phyloP scores from a whole-genome alignment of 768 basidiomycete species.

The Pulveroboletus sp. region DNA sequence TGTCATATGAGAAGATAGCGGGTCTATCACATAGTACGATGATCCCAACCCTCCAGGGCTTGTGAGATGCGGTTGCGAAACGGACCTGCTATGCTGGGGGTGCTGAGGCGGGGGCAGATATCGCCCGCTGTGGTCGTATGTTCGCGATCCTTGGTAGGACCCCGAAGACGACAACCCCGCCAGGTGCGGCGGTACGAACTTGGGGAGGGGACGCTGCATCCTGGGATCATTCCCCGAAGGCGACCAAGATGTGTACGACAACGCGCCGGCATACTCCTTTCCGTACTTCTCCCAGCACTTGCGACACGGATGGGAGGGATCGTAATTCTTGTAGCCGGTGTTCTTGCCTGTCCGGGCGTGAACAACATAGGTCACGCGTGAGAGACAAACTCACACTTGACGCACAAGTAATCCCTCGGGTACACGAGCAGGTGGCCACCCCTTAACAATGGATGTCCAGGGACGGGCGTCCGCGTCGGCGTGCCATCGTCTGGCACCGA shows the following conservation, averaged over 20 bases:
- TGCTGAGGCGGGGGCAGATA: conserved; percentile 6
- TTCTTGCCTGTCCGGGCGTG: conserved; percentile 52
- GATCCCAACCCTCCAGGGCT: neutral
- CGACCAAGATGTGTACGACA: conserved; percentile 49
- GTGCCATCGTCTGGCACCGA: conserved; percentile 45
- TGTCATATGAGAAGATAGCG: conserved; percentile 10
- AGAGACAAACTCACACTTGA: conserved; percentile 52
- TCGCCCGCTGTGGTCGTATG: neutral
- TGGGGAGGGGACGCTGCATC: conserved; percentile 31
- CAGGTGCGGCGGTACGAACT: conserved; percentile 21
- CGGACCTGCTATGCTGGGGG: conserved; percentile 14
- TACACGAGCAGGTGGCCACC: conserved; percentile 66
- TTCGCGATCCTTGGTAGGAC: neutral
- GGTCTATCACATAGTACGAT: conserved; percentile 28
- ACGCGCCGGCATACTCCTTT: conserved; percentile 55
- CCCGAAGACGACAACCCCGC: neutral
- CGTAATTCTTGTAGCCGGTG: conserved; percentile 66
- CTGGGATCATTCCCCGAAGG: conserved; percentile 18
- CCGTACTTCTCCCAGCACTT: conserved; percentile 74
- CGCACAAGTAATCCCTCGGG: conserved; percentile 56
- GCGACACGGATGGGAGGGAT: conserved; percentile 64
- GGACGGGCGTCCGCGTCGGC: conserved; percentile 59
- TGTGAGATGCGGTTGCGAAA: conserved; percentile 13
- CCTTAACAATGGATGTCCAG: conserved; percentile 65
- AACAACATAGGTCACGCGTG: neutral